Percentiles rank a stretch among this genome's conserved stretches.
Evolutionary conservation across 768 basidiomycete genomes (phyloP).

Genomic region (Boletus reticulatus): DNA sequence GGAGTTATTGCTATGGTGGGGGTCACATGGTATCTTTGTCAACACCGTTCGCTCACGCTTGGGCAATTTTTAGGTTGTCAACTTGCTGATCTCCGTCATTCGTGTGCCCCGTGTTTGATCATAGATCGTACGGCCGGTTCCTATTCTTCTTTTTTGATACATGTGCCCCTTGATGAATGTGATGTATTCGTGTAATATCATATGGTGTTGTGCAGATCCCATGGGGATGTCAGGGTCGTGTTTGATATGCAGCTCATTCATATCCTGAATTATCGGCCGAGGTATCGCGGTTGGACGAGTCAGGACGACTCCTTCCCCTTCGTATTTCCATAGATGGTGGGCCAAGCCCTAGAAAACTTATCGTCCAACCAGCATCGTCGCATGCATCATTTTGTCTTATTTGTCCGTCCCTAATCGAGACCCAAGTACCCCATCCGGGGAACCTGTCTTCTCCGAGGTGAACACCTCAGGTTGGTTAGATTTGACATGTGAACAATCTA

Average conservation of each 20-base stretch:
- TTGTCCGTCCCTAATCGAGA: background rate
- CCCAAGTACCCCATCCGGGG: no score
- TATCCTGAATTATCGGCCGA: no score
- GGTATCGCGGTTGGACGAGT: no score
- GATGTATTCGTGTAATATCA: no score
- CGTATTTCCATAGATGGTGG: background rate
- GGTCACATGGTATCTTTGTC: background rate
- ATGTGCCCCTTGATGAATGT: background rate
- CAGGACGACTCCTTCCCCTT: no score
- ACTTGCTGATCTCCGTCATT: slow-evolving; percentile 2
- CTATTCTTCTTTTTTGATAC: no score
- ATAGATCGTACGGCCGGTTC: background rate
- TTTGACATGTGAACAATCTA: background rate
- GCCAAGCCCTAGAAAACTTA: background rate
- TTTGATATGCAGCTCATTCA: no score
- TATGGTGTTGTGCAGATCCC: no score
- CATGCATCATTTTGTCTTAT: background rate
- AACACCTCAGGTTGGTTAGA: background rate
- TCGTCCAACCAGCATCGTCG: background rate
- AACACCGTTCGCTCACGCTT: background rate
- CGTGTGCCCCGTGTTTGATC: slow-evolving; percentile 8
- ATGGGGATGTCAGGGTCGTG: no score
- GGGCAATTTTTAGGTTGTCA: background rate
- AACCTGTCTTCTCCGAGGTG: no score
- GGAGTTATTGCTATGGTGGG: slow-evolving; percentile 40